Base-by-base conservation (phyloP, 345 rosid genomes). In the Camelina hispida region DNA sequence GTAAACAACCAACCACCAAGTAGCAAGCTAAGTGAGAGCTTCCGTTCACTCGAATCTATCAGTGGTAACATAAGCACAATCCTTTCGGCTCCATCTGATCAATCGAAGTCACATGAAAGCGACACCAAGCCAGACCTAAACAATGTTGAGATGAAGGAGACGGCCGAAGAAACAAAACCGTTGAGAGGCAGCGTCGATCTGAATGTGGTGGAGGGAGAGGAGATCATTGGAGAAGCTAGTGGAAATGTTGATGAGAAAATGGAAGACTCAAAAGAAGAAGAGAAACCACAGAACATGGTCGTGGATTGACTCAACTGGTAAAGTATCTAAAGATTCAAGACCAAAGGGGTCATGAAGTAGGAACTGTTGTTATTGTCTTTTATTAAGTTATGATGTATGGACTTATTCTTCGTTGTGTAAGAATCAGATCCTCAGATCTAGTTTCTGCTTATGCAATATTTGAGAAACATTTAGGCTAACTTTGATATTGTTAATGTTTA, bases 1-100 rank as follows among this genome's bases (percentile, higher is more conserved):
- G 67, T 74, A 57, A 74, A 73, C 79, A 74, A 68, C 68, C 67
- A 79, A 50, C 62, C 71, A 13, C 76, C 65, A 0, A 88, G 82
- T 76, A 66, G 53, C 55, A 79, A 81, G 81, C 55, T 87, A 81
- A 84, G 76, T 80, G 84, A 82, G 81, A 75, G 79, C 80, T 87
- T 95, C 67, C 76, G 40, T 37, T 80, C 87, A 2, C 22, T 92
- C 37, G 86, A 87, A 81, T 66, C 72, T 37, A 73, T 85, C 38
- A 77, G n/a, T 35, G 78, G 77, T 47, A 78, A 80, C 60, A 71
- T 92, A 28, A 78, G 18, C 73, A 78, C 66, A 43, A 83, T 88
- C 61, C 90, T 95, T 20, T 80, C 82, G 17, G 77, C 82, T 37
- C 69, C 78, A 30, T 52, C 77, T 32, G 69, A 52, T 66, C 69